Percentiles rank a stretch among this genome's conserved stretches.
Conservation (phyloP, 768 basidiomycete species). For the Suillus variegatus region DNA sequence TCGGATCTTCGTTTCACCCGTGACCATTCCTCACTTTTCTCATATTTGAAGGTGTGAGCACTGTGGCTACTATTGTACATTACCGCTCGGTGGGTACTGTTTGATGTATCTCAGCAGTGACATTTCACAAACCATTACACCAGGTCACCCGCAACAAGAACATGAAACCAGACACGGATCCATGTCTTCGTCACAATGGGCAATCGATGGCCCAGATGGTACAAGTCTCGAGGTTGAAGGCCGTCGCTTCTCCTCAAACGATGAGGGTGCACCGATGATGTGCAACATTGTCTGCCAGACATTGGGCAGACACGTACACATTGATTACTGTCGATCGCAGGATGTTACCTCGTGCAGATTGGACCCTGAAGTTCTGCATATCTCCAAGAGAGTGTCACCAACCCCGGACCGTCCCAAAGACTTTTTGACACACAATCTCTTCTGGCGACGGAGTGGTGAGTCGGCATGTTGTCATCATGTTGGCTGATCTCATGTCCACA, state of each 20-base stretch:
- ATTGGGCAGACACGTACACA: conserved; percentile 58
- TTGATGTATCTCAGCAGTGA: background rate
- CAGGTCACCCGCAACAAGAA: conserved; percentile 60
- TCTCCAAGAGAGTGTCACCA: conserved; percentile 43
- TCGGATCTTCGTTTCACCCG: conserved; percentile 8
- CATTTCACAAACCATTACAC: background rate
- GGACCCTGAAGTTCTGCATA: conserved; percentile 48
- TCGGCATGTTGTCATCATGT: background rate
- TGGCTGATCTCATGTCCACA: conserved; percentile 18
- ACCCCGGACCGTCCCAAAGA: conserved; percentile 52
- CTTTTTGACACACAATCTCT: conserved; percentile 51
- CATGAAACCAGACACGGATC: conserved; percentile 67
- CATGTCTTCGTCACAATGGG: conserved; percentile 61
- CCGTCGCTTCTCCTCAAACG: conserved; percentile 51
- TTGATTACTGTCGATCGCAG: conserved; percentile 54
- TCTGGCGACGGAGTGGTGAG: conserved; percentile 59
- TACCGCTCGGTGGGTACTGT: conserved; percentile 47
- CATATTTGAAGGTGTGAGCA: conserved; percentile 42
- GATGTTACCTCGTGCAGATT: conserved; percentile 36
- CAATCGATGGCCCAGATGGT: conserved; percentile 54
- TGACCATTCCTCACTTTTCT: conserved; percentile 2
- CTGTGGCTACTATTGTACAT: conserved; percentile 60
- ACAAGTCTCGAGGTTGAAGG: conserved; percentile 54
- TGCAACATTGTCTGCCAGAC: conserved; percentile 57
- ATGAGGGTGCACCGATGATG: conserved; percentile 65